Conservation (phyloP, 495 filamentous ascomycete species). For the Neurospora cerealis region DNA sequence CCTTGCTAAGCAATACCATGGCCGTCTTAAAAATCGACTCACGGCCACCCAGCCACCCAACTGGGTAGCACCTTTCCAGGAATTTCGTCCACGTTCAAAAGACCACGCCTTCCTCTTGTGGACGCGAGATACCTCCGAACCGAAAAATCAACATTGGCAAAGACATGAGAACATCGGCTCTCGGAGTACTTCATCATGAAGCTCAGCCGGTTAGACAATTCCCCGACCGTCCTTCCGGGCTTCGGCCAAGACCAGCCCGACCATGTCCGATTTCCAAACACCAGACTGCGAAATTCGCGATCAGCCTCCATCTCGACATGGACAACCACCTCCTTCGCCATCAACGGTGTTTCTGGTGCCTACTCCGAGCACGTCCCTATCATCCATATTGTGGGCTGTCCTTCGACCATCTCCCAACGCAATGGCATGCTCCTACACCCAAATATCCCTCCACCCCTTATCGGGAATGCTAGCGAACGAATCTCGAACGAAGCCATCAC, state of each 20-base stretch:
- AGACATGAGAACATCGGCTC: neutral
- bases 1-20: neutral
- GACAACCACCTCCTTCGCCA: slow-evolving; percentile 23
- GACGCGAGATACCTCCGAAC: neutral
- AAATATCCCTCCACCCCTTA: too few species aligned
- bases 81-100: too few species aligned
- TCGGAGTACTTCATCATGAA: neutral
- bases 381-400: slow-evolving; percentile 73
- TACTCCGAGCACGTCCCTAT: slow-evolving; percentile 69
- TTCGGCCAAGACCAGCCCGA: slow-evolving; percentile 5
- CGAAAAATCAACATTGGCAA: neutral
- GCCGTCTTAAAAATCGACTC: neutral
- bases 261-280: slow-evolving; percentile 17
- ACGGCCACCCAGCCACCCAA: too few species aligned
- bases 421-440: slow-evolving; percentile 65
- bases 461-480: too few species aligned
- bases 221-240: slow-evolving; percentile 2
- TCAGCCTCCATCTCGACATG: neutral
- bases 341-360: slow-evolving; percentile 63
- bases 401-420: slow-evolving; percentile 47
- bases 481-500: slow-evolving; percentile 30
- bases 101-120: neutral
- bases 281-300: slow-evolving; percentile 3
- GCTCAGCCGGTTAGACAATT: neutral
- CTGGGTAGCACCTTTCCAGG: too few species aligned